Conservation (phyloP, 192 early-diverging fungal genomes). For the Backusella tarrabulga region DNA sequence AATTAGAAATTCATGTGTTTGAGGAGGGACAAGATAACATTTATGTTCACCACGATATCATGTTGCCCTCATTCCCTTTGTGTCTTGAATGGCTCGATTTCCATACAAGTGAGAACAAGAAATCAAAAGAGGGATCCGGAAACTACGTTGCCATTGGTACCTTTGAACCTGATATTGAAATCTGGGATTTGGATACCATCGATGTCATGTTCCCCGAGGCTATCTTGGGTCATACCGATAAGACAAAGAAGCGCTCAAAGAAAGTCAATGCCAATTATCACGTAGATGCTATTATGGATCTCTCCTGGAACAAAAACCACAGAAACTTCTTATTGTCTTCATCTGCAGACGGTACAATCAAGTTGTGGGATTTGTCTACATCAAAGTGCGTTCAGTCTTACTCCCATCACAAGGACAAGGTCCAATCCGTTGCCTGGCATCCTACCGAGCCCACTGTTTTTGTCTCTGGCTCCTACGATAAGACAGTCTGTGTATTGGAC, state of each 20-base stretch:
- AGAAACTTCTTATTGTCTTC: conserved; percentile 79
- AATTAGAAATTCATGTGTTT: conserved; percentile 92
- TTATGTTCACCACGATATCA: conserved; percentile 98
- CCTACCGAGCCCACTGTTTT: conserved; percentile 83
- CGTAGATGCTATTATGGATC: conserved; percentile 91
- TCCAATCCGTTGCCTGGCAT: conserved; percentile 93
- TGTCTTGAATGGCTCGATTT: conserved; percentile 96
- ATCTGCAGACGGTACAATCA: conserved; percentile 96
- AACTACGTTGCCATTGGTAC: conserved; percentile 97
- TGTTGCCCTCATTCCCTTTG: conserved; percentile 95
- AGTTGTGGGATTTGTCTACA: conserved; percentile 93
- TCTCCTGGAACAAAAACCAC: conserved; percentile 89
- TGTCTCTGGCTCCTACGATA: conserved; percentile 91
- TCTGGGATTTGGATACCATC: conserved; percentile 95
- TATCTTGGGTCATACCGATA: conserved; percentile 75
- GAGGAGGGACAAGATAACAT: conserved; percentile 80
- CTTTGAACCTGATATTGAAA: conserved; percentile 97
- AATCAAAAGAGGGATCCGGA: conserved; percentile 51
- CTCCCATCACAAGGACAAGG: conserved; percentile 83
- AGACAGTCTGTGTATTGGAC: conserved; percentile 84
- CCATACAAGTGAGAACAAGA: conserved; percentile 66
- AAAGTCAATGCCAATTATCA: conserved; percentile 78
- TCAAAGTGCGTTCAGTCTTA: conserved; percentile 75
- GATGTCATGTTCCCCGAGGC: conserved; percentile 91
- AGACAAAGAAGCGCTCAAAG: conserved; percentile 50